Conservation (phyloP, 768 basidiomycete species). For the Agrocybe pediades region DNA sequence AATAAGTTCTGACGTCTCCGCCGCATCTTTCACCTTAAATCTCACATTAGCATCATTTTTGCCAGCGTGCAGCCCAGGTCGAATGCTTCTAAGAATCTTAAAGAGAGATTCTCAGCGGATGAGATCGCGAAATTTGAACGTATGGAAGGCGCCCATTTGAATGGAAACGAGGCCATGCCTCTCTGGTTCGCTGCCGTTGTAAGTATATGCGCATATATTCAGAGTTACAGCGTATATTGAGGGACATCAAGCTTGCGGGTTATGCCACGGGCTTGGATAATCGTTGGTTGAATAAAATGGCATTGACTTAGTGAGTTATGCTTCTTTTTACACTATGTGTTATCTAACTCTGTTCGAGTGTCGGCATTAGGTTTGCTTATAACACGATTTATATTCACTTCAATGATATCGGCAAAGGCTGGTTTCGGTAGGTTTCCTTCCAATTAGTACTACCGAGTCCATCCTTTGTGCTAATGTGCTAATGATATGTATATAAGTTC, state of each 20-base stretch:
- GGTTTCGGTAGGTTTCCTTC: conserved; percentile 22
- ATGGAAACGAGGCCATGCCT: conserved; percentile 34
- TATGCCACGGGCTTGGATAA: conserved; percentile 31
- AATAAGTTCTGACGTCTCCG: conserved; percentile 34
- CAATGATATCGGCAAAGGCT: conserved; percentile 17
- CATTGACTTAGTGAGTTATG: conserved; percentile 31
- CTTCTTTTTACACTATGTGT: not conserved
- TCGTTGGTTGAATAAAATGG: conserved; percentile 29
- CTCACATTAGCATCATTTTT: not conserved
- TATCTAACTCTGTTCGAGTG: conserved; percentile 8
- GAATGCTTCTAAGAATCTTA: conserved; percentile 21
- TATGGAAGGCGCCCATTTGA: conserved; percentile 40
- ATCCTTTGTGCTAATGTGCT: not conserved
- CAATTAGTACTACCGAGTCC: not conserved
- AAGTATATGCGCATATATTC: conserved; percentile 2
- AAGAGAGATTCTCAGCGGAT: conserved; percentile 27
- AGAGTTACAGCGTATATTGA: not conserved
- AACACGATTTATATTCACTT: conserved; percentile 27
- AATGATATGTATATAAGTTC: conserved; percentile 3
- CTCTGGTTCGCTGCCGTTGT: conserved; percentile 37
- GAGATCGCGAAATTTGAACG: conserved; percentile 26
- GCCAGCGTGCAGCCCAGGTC: conserved; percentile 33
- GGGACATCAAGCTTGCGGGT: conserved; percentile 28
- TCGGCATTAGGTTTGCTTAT: conserved; percentile 19
- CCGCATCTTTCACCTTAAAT: not conserved